Evolutionary conservation across 352 stramenopile genomes (phyloP).

Genomic region (Globisporangium sylvaticum): DNA sequence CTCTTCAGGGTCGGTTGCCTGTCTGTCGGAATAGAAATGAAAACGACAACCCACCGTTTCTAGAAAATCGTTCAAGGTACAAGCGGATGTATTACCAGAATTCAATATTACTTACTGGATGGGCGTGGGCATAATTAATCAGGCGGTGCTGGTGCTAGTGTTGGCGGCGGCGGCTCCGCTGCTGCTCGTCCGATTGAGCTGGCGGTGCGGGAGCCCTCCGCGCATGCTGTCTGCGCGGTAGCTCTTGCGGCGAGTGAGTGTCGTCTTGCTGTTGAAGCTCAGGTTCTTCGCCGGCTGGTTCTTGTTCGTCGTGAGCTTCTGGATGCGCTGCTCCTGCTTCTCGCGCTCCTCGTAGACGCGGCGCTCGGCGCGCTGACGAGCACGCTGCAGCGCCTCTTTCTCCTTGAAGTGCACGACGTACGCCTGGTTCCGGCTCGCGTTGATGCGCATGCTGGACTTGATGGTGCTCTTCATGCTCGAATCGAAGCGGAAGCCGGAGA

Average conservation of each 20-base stretch:
- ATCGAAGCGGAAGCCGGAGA: constrained; percentile 64
- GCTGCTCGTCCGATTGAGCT: constrained; percentile 23
- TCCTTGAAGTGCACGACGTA: constrained; percentile 72
- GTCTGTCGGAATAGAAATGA: background rate
- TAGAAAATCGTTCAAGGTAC: background rate
- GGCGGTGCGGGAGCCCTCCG: constrained; percentile 26
- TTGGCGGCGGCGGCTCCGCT: background rate
- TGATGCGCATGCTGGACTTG: constrained; percentile 74
- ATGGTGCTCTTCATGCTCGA: constrained; percentile 75
- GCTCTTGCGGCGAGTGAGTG: constrained; percentile 35
- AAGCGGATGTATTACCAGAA: background rate
- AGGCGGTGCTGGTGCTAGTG: constrained; percentile 21
- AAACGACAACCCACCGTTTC: constrained; percentile 1
- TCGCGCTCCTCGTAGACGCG: constrained; percentile 66
- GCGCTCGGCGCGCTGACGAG: constrained; percentile 53
- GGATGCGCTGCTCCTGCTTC: constrained; percentile 53
- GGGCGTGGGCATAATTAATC: background rate
- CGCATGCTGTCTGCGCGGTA: constrained; percentile 53
- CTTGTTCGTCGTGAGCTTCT: constrained; percentile 39
- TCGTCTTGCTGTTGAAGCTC: constrained; percentile 44
- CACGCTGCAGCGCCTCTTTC: constrained; percentile 40
- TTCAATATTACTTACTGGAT: background rate
- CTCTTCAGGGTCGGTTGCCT: background rate
- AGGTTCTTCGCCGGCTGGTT: constrained; percentile 25
- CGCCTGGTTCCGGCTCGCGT: constrained; percentile 59